A percentile compares a stretch with the other conserved stretches of the same genome.
Conservation (phyloP, 768 basidiomycete genomes). For the Antrodiella citrinella region DNA sequence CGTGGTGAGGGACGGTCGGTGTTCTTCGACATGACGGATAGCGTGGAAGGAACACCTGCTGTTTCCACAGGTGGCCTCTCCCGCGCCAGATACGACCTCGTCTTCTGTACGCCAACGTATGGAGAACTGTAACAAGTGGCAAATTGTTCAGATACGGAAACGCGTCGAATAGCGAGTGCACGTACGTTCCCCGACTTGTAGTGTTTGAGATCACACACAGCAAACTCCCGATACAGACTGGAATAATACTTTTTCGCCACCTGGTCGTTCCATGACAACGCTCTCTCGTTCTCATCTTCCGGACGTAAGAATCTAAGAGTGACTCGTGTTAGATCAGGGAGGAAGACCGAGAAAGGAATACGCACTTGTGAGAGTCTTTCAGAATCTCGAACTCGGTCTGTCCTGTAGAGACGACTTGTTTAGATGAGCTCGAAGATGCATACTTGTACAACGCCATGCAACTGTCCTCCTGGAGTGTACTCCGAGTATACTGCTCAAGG, state of each 20-base stretch:
- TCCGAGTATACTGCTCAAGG: too few relatives aligned
- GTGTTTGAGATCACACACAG: slow-evolving; percentile 90
- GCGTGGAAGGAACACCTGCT: slow-evolving; percentile 67
- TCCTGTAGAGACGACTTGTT: not conserved
- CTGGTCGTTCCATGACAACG: slow-evolving; percentile 69
- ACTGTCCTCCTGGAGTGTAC: too few relatives aligned
- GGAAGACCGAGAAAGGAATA: not conserved
- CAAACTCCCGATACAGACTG: slow-evolving; percentile 86
- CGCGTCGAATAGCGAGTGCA: slow-evolving; percentile 1
- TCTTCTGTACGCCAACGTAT: slow-evolving; percentile 91
- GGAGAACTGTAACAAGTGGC: slow-evolving; percentile 50
- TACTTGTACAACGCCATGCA: slow-evolving; percentile 33
- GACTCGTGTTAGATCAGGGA: slow-evolving; percentile 2
- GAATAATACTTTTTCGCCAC: slow-evolving; percentile 86
- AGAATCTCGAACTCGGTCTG: slow-evolving; percentile 68
- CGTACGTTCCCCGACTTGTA: slow-evolving; percentile 86
- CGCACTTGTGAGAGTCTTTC: slow-evolving; percentile 62
- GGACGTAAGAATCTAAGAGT: slow-evolving; percentile 66
- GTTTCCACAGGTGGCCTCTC: slow-evolving; percentile 85
- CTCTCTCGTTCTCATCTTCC: slow-evolving; percentile 32
- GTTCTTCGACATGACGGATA: slow-evolving; percentile 14
- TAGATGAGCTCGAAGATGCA: slow-evolving; percentile 23
- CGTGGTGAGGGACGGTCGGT: slow-evolving; percentile 42
- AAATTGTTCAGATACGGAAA: not conserved
- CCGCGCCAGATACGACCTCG: slow-evolving; percentile 81